Percentiles rank a stretch among this genome's conserved stretches.
phyloP scores from a whole-genome alignment of 768 basidiomycete genomes.

The Rhizopogon vulgaris region DNA sequence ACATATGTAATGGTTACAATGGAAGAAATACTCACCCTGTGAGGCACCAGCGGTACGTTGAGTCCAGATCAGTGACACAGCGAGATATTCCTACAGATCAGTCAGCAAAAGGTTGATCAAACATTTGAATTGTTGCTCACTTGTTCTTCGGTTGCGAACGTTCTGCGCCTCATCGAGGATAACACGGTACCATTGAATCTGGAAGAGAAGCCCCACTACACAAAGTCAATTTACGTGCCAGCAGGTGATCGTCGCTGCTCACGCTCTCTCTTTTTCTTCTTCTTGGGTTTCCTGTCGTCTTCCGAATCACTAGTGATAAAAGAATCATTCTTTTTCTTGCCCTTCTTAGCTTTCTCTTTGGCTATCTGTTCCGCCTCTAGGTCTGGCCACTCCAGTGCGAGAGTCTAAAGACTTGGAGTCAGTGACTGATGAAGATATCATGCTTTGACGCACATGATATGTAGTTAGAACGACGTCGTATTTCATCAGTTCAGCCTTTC shows the following conservation, averaged over 20 bases:
- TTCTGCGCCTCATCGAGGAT: slow-evolving; percentile 54
- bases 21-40: slow-evolving; percentile 41
- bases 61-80: slow-evolving; percentile 46
- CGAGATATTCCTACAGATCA: slow-evolving; percentile 39
- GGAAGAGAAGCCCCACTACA: slow-evolving; percentile 41
- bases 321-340: slow-evolving; percentile 6
- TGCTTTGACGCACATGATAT: slow-evolving; percentile 27
- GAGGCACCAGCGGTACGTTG: slow-evolving; percentile 59
- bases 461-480: slow-evolving; percentile 63
- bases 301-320: slow-evolving; percentile 22
- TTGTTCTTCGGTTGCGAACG: slow-evolving; percentile 36
- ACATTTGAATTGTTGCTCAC: slow-evolving; percentile 23
- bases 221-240: slow-evolving; percentile 14
- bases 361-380: slow-evolving; percentile 35
- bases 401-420: slow-evolving; percentile 32
- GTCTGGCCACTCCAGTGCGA: slow-evolving; percentile 56
- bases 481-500: slow-evolving; percentile 40
- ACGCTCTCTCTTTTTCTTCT: slow-evolving; percentile 38
- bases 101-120: not conserved
- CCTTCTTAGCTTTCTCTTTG: slow-evolving; percentile 13
- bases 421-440: slow-evolving; percentile 1
- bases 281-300: slow-evolving; percentile 10
- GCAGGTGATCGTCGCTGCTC: slow-evolving; percentile 17
- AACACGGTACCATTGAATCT: slow-evolving; percentile 42
- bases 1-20: not conserved